Percentiles rank a stretch among this genome's conserved stretches.
These are phyloP conservation scores for Cucumis hystrix DNA, from an alignment of 306 rosid genomes.

Conservation along the genomic window DNA sequence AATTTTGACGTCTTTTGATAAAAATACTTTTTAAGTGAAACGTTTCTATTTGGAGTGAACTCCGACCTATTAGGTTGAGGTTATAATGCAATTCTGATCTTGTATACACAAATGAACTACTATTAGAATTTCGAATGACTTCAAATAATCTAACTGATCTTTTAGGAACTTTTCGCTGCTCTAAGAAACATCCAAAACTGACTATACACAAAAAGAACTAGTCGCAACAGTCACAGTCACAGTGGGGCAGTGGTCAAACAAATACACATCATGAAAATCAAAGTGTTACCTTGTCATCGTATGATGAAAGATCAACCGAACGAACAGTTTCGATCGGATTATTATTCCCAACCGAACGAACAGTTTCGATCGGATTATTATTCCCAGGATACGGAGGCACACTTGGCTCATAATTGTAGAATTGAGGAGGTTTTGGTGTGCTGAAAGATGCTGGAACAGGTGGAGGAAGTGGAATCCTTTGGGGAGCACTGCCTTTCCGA, in stretches of 20 bases:
- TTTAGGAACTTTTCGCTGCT: neutral
- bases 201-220: neutral
- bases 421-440: slow-evolving; percentile 31
- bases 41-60: neutral
- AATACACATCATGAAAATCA: neutral
- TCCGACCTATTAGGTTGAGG: too few relatives aligned
- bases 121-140: neutral
- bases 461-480: slow-evolving; percentile 72
- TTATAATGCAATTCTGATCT: neutral
- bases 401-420: slow-evolving; percentile 33
- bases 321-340: slow-evolving; percentile 33
- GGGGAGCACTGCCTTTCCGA: slow-evolving; percentile 36
- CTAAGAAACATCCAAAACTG: neutral
- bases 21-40: neutral
- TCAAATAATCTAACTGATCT: neutral
- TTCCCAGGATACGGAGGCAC: slow-evolving; percentile 35
- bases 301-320: slow-evolving; percentile 30
- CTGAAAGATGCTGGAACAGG: slow-evolving; percentile 41
- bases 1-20: neutral
- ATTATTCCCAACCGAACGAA: slow-evolving; percentile 31
- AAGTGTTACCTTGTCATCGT: slow-evolving; percentile 51
- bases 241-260: neutral
- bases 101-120: too few relatives aligned
- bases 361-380: slow-evolving; percentile 21
- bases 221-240: neutral